Evolutionary conservation across 2,329 filamentous ascomycete genomes (phyloP).

Genomic region (Conoideocrella luteorostrata): DNA sequence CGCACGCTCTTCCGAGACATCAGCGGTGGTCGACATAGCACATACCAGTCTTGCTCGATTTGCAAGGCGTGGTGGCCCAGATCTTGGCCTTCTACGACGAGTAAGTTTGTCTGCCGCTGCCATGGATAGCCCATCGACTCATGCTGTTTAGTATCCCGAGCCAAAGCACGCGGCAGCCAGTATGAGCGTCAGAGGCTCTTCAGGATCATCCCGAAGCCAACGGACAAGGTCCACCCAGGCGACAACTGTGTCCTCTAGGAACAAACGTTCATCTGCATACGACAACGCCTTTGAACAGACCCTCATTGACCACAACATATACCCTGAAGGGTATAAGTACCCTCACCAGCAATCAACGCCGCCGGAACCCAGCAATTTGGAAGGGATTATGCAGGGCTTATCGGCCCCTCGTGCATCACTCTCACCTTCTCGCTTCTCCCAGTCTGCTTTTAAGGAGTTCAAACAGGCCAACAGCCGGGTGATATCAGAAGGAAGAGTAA

Average conservation of each 20-base stretch:
- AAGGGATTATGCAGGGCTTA: background rate
- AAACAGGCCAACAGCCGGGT: slow-evolving; percentile 19
- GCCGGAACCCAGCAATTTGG: background rate
- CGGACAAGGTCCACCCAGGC: background rate
- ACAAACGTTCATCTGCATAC: slow-evolving; percentile 6
- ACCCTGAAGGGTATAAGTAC: background rate
- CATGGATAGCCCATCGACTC: background rate
- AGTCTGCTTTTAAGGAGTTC: slow-evolving; percentile 24
- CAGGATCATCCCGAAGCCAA: background rate
- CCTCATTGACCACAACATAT: slow-evolving; percentile 3
- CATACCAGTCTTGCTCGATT: slow-evolving; percentile 1
- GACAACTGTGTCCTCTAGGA: background rate
- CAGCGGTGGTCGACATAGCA: no score
- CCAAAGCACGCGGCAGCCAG: no score
- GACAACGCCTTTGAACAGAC: slow-evolving; percentile 3
- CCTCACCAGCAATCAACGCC: background rate
- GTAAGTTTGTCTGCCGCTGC: background rate
- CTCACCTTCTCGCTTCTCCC: slow-evolving; percentile 18
- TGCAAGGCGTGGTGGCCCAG: slow-evolving; percentile 4
- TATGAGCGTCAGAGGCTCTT: no score
- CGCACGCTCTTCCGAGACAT: no score
- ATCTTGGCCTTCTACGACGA: slow-evolving; percentile 1
- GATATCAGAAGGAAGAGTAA: slow-evolving; percentile 28
- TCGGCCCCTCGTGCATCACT: background rate
- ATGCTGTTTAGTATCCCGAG: background rate